A percentile compares a stretch with the other conserved stretches of the same genome.
Evolutionary conservation across 2,329 filamentous ascomycete species (phyloP).

Genomic region (Pseudogymnoascus sp.): DNA sequence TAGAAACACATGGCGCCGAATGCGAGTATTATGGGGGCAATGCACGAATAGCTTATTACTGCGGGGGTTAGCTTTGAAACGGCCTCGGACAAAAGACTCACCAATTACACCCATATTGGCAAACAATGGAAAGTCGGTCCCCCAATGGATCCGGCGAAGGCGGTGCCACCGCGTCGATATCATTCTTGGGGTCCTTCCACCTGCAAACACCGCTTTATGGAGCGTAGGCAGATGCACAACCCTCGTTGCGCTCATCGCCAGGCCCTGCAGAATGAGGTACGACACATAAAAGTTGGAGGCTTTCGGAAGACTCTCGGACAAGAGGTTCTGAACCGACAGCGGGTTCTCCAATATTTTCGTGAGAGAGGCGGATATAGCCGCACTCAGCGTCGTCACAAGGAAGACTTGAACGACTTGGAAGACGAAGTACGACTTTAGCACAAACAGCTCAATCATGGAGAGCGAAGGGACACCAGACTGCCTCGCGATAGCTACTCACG

Average conservation of each 20-base stretch:
- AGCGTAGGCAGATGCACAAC: constrained; percentile 53
- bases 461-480: constrained; percentile 51
- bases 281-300: constrained; percentile 63
- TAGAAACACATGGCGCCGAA: constrained; percentile 57
- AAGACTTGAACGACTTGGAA: constrained; percentile 62
- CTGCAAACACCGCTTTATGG: constrained; percentile 46
- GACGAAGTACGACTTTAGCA: constrained; percentile 57
- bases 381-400: constrained; percentile 58
- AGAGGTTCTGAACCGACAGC: constrained; percentile 38
- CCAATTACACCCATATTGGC: constrained; percentile 48
- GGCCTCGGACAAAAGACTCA: constrained; percentile 28
- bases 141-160: constrained; percentile 49
- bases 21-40: constrained; percentile 58
- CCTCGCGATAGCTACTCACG: constrained; percentile 46
- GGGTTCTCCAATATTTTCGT: constrained; percentile 45
- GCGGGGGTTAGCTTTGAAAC: constrained; percentile 18
- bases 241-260: constrained; percentile 53
- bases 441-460: constrained; percentile 53
- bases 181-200: constrained; percentile 55
- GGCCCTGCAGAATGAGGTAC: constrained; percentile 60
- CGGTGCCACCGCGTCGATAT: constrained; percentile 51
- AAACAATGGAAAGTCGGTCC: constrained; percentile 50
- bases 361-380: constrained; percentile 50
- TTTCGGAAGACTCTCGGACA: constrained; percentile 51
- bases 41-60: constrained; percentile 59